phyloP scores from a whole-genome alignment of 805 yeast genomes.

The Wickerhamiella sorbophila region DNA sequence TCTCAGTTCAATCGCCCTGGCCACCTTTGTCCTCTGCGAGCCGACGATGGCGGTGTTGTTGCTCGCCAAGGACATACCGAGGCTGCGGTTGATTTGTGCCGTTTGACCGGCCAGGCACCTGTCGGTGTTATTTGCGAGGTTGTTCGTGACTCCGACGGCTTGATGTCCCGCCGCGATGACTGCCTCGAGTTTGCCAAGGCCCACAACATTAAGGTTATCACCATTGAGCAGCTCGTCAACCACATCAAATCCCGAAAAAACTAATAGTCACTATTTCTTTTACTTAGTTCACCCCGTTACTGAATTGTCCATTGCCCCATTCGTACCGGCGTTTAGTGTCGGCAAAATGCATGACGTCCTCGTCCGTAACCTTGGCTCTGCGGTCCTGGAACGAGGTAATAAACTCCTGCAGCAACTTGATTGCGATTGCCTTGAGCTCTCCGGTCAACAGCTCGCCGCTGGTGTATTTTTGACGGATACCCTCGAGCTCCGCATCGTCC shows the following conservation, averaged over 20 bases:
- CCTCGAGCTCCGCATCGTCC: slow-evolving; percentile 66
- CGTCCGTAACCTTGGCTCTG: slow-evolving; percentile 53
- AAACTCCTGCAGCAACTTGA: slow-evolving; percentile 62
- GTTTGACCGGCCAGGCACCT: slow-evolving; percentile 60
- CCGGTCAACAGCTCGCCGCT: slow-evolving; percentile 79
- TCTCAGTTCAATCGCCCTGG: slow-evolving; percentile 81
- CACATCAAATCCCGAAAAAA: slow-evolving; percentile 25
- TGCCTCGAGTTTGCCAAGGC: slow-evolving; percentile 55
- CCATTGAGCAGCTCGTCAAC: slow-evolving; percentile 59
- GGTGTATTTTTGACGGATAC: slow-evolving; percentile 49
- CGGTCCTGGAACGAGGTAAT: slow-evolving; percentile 71
- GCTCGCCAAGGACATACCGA: slow-evolving; percentile 92
- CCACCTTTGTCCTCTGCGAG: slow-evolving; percentile 84
- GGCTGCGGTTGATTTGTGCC: slow-evolving; percentile 82
- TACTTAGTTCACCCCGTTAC: not conserved
- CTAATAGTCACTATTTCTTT: not conserved
- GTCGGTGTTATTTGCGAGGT: slow-evolving; percentile 91
- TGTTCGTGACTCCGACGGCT: slow-evolving; percentile 83
- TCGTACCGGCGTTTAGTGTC: slow-evolving; percentile 49
- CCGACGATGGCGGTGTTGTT: slow-evolving; percentile 69
- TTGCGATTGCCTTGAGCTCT: slow-evolving; percentile 82
- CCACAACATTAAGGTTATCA: slow-evolving; percentile 53
- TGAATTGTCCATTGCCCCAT: slow-evolving; percentile 57
- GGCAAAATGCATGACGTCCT: slow-evolving; percentile 53
- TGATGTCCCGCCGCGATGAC: slow-evolving; percentile 88